These are phyloP conservation scores for Schizosaccharomyces octosporus DNA, from an alignment of 805 yeast genomes.

Conservation along the genomic window DNA sequence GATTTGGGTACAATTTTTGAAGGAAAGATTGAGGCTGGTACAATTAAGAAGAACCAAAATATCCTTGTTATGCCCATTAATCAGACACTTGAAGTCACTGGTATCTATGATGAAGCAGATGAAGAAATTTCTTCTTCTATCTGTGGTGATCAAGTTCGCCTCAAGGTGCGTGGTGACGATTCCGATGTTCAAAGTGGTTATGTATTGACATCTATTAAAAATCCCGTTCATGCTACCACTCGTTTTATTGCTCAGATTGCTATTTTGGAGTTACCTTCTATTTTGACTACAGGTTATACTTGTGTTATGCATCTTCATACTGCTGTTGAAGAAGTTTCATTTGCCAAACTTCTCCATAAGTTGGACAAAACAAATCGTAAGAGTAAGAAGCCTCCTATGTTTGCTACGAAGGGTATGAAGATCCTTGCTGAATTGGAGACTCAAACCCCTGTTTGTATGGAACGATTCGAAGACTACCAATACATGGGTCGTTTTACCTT, in stretches of 20 bases:
- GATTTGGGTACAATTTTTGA: conserved; percentile 94
- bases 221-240: conserved; percentile 78
- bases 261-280: conserved; percentile 84
- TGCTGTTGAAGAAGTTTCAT: conserved; percentile 83
- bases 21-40: conserved; percentile 95
- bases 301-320: conserved; percentile 98
- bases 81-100: conserved; percentile 53
- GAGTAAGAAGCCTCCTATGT: conserved; percentile 91
- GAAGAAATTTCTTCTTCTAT: conserved; percentile 70
- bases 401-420: conserved; percentile 86
- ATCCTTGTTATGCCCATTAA: conserved; percentile 85
- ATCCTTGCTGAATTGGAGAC: conserved; percentile 69
- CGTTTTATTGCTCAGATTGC: conserved; percentile 90
- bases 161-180: conserved; percentile 82
- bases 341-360: conserved; percentile 66
- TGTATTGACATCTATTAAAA: conserved; percentile 62
- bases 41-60: conserved; percentile 50
- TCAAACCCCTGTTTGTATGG: conserved; percentile 74
- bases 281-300: conserved; percentile 80
- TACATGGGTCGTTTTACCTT: conserved; percentile 94
- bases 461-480: conserved; percentile 74
- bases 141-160: conserved; percentile 93
- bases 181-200: conserved; percentile 67
- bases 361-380: conserved; percentile 87
- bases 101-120: conserved; percentile 86